A percentile compares a stretch with the other conserved stretches of the same genome.
Conservation (phyloP, 192 early-diverging fungal species). For the Gonapodya prolifera region DNA sequence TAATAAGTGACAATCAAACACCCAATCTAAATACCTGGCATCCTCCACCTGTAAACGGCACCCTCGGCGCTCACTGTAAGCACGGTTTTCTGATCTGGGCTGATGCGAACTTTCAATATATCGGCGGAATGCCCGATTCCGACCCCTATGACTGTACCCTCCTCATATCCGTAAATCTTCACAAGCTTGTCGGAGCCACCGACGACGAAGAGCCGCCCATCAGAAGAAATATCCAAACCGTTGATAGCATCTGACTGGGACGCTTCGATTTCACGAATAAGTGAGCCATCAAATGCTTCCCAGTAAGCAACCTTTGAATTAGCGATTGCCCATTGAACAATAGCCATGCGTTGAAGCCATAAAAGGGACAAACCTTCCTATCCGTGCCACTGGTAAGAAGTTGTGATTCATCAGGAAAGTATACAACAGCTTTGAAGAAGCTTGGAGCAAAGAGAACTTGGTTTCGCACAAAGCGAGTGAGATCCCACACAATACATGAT, state of each 20-base stretch:
- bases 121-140: conserved; percentile 47
- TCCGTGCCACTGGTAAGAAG: conserved; percentile 42
- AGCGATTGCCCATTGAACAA: not conserved
- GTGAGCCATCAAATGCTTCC: conserved; percentile 45
- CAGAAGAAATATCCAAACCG: conserved; percentile 36
- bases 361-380: conserved; percentile 26
- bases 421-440: conserved; percentile 41
- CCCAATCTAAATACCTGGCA: too few species aligned
- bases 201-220: conserved; percentile 39
- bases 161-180: conserved; percentile 47
- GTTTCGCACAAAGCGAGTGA: conserved; percentile 44
- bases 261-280: conserved; percentile 46
- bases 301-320: conserved; percentile 35
- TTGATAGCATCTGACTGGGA: conserved; percentile 45
- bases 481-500: conserved; percentile 45
- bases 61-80: conserved; percentile 38
- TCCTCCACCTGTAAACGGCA: conserved; percentile 35
- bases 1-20: too few species aligned
- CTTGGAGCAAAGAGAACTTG: conserved; percentile 46
- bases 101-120: conserved; percentile 43
- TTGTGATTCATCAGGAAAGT: conserved; percentile 46
- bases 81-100: conserved; percentile 29
- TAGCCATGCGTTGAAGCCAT: not conserved
- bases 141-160: conserved; percentile 34
- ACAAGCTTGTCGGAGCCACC: conserved; percentile 47